Base-by-base conservation (phyloP, 176 grass and related monocot genomes). In the Triticum turgidum region DNA sequence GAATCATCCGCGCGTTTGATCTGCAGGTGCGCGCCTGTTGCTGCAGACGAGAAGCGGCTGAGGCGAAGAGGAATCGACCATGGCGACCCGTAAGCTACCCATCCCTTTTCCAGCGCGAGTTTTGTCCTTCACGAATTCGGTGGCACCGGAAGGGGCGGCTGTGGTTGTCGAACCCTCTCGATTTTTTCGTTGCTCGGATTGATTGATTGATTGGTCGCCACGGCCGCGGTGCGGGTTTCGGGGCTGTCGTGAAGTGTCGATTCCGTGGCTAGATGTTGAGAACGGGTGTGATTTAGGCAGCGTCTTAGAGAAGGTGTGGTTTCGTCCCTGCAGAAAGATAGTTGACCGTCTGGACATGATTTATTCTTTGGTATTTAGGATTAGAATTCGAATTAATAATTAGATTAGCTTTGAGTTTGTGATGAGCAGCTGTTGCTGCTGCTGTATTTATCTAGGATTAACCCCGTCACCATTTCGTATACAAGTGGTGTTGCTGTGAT, bases 81-180 rank as follows among this genome's bases (percentile, higher is more conserved):
- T 88, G 90, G 90, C 86, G 71, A 91, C 61, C 58, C 90, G 90
- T 91, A 78, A 78, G 90, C 82, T 65, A 34, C 32, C 32, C 5
- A 0, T 1, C 32, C 39, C 3, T 41, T 7, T 22, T 25, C 3
- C 21, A 4, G 15, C n/a, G 61, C 35, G 76, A 20, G 45, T 35
- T 32, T 35, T 35, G 61, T 30, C 35, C 4, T 3, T 32, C 14
- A 2, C 51, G 13, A 15, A n/a, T 20, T 54, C 22, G 10, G 14
- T 62, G 15, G 22, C 11, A 37, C 4, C 1, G 42, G 34, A 24
- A 27, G 13, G 58, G 68, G 61, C 18, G 66, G 45, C 30, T 20
- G 22, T 29, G 2, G 52, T 42, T 45, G 64, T 54, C 7, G 47
- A 63, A 62, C n/a, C 18, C 1, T 85, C 11, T 37, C 0, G 42